Base-by-base conservation (phyloP, 1,139 yeast genomes). In the Debaryomyces sp. region DNA sequence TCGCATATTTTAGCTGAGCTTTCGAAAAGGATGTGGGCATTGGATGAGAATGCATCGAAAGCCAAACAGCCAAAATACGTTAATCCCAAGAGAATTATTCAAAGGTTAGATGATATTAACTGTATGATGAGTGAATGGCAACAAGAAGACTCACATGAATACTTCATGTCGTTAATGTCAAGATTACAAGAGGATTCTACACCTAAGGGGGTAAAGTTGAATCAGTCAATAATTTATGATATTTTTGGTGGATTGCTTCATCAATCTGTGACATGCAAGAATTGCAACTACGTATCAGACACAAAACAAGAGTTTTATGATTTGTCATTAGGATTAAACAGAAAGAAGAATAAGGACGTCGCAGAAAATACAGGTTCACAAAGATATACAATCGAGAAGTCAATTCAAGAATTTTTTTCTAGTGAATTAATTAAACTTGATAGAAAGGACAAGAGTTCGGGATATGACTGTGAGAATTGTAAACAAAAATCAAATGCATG, bases 121-220 rank as follows among this genome's bases (percentile, higher is more conserved):
- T 90, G 96, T 63, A 87, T 89, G 95, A 90, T 92, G 96, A 85
- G 92, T 36, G 94, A 86, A 64, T 91, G 96, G 96, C 92, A 90
- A 66, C 99, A 94, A 67, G 98, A 94, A 68, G 99, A 94, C 66
- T 88, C 97, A 0, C 99, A 94, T 67, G 99, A 94, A 67, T 94
- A 92, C 68, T 89, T 85, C 64, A 91, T 92, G 97, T 88, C 96
- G 13, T 73, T 92, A 52, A 78, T 92, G 77, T 85, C 95, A 8
- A 73, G 97, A 48, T 71, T 92, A 50, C 98, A 92, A 67, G 97
- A 92, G 64, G 97, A 92, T 63, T 80, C 90, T 6, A 91, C 95
- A 1, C 97, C 97, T 29, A 87, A 84, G 63, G 97, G 97, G 12
- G 78, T 75, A 44, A 91, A 92, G 63, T 75, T 91, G 62, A 88